Evolutionary conservation across 345 rosid species (phyloP).

Genomic region (Erucastrum elatum): DNA sequence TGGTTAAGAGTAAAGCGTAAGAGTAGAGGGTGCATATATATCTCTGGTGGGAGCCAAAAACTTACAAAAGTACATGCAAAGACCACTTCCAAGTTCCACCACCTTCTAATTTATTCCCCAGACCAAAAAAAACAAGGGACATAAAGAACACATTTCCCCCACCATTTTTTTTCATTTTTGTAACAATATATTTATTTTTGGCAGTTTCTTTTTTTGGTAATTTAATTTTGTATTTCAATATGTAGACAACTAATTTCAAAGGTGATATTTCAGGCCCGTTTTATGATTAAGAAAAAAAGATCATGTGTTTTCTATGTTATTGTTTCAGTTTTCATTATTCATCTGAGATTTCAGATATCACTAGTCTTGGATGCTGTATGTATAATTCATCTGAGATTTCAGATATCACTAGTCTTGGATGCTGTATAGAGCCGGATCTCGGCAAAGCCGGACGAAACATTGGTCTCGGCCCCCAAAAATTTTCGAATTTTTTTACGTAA

Average conservation of each 20-base stretch:
- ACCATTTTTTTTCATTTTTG: neutral
- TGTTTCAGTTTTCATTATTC: neutral
- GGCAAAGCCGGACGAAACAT: too few species aligned
- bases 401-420: neutral
- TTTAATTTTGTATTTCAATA: neutral
- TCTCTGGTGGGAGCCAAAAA: slow-evolving; percentile 17
- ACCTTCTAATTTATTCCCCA: slow-evolving; percentile 2
- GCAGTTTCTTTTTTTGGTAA: neutral
- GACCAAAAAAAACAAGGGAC: neutral
- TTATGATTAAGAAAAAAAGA: neutral
- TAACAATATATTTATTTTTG: neutral
- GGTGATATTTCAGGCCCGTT: neutral
- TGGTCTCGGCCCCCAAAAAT: too few species aligned
- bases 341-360: neutral
- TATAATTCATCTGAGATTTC: neutral
- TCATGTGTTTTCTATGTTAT: neutral
- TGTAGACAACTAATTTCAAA: neutral
- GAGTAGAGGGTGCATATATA: slow-evolving; percentile 23
- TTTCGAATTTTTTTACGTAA: too few species aligned
- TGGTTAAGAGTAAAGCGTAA: slow-evolving; percentile 25
- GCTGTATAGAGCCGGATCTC: too few species aligned
- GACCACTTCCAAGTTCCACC: slow-evolving; percentile 30
- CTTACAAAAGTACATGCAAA: slow-evolving; percentile 25
- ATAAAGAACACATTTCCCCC: neutral
- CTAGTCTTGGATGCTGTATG: neutral